A percentile compares a stretch with the other conserved stretches of the same genome.
These are phyloP conservation scores for Mucuna pruriens DNA, from an alignment of 306 rosid species.

Conservation along the genomic window DNA sequence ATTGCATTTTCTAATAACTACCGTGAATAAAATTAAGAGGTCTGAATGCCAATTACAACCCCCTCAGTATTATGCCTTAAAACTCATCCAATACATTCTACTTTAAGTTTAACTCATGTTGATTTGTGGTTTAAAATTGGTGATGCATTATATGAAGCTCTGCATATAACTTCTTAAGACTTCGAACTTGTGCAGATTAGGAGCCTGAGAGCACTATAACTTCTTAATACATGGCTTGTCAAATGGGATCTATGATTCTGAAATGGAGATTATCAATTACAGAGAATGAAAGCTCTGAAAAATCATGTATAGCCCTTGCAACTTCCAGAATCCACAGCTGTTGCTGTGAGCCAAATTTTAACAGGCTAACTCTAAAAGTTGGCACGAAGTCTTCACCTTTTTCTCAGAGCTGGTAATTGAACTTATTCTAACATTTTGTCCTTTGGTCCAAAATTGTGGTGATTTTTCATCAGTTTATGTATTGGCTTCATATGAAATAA, in stretches of 20 bases:
- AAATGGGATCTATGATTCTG: conserved; percentile 43
- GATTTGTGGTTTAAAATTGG: conserved; percentile 1
- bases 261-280: conserved; percentile 48
- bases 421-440: neutral
- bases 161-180: neutral
- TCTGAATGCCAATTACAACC: neutral
- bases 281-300: conserved; percentile 49
- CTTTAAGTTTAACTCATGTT: conserved; percentile 15
- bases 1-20: neutral
- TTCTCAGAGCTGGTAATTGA: conserved; percentile 52
- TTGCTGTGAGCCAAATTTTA: conserved; percentile 47
- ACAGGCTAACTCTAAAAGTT: conserved; percentile 41
- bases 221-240: conserved; percentile 53
- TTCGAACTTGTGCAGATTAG: conserved; percentile 37
- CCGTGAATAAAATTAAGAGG: neutral
- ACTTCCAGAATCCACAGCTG: conserved; percentile 50
- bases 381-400: conserved; percentile 51
- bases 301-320: conserved; percentile 41
- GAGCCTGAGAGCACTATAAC: conserved; percentile 19
- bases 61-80: neutral
- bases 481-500: conserved; percentile 12
- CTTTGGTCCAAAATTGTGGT: neutral
- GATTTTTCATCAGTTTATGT: conserved; percentile 2
- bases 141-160: conserved; percentile 7
- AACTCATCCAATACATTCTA: neutral